Percentiles rank a stretch among this genome's conserved stretches.
phyloP scores from a whole-genome alignment of 2,329 filamentous ascomycete genomes.

The Neurospora sp. region DNA sequence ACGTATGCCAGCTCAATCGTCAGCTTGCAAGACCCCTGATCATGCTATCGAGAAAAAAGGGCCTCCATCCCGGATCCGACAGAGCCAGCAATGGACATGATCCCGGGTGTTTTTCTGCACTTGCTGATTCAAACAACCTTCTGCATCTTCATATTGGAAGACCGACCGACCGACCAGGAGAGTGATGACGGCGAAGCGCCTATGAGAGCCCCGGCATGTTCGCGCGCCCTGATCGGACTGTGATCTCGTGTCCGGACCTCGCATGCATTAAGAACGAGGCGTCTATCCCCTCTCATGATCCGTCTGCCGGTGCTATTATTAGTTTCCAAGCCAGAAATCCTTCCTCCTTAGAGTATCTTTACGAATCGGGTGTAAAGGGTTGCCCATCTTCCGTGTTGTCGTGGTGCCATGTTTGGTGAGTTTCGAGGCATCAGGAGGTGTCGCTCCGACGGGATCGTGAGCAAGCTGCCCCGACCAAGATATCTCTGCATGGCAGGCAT shows the following conservation, averaged over 20 bases:
- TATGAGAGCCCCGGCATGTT: neutral
- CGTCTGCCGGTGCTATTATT: neutral
- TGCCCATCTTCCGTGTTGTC: neutral
- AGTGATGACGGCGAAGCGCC: neutral
- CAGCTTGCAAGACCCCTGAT: neutral
- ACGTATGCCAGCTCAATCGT: neutral
- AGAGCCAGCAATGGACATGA: neutral
- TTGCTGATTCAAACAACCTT: neutral
- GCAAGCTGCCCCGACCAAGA: neutral
- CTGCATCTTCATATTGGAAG: neutral
- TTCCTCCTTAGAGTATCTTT: neutral
- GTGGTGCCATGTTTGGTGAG: neutral
- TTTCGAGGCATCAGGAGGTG: neutral
- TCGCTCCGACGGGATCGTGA: neutral
- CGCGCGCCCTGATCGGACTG: neutral
- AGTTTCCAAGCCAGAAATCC: neutral
- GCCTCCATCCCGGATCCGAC: neutral
- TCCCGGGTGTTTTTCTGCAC: neutral
- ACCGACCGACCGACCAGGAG: neutral
- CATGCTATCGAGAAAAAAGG: neutral
- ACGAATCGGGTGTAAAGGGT: neutral
- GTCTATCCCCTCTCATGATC: neutral
- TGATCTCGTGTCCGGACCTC: neutral
- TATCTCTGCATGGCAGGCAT: neutral
- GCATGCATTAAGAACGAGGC: neutral